Conservation (phyloP, 1,139 yeast genomes). For the Yamadazyma songkhlaensis region DNA sequence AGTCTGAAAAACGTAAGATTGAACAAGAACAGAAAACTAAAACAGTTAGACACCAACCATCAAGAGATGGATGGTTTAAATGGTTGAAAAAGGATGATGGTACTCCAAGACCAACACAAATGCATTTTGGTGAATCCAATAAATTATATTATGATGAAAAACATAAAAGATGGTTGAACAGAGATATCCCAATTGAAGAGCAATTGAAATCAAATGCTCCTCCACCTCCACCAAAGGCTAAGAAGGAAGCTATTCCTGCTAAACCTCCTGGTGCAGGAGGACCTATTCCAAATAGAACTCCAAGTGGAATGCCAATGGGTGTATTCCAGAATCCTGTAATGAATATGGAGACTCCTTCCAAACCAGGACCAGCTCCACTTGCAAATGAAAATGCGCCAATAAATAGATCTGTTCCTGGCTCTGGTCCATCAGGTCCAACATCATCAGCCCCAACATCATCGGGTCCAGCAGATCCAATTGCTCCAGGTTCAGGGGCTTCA, state of each 20-base stretch:
- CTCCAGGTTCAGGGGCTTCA: too few species aligned
- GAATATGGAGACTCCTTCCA: not conserved
- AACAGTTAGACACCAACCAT: constrained; percentile 5
- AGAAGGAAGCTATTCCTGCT: constrained; percentile 33
- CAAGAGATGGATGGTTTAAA: constrained; percentile 46
- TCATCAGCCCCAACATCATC: constrained; percentile 1
- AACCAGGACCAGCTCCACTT: not conserved
- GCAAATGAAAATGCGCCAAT: not conserved
- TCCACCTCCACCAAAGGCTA: constrained; percentile 68
- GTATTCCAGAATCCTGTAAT: not conserved
- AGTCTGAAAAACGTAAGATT: constrained; percentile 14
- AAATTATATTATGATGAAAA: constrained; percentile 79
- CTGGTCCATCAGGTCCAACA: constrained; percentile 2
- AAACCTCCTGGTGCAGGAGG: constrained; percentile 13
- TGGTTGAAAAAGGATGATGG: constrained; percentile 52
- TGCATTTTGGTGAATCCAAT: constrained; percentile 81
- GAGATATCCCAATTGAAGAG: constrained; percentile 67
- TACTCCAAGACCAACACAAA: constrained; percentile 73
- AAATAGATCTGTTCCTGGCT: not conserved
- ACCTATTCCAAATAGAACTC: constrained; percentile 10
- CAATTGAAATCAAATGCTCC: constrained; percentile 59
- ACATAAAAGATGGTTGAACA: constrained; percentile 83
- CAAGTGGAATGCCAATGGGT: constrained; percentile 6
- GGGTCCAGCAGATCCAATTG: too few species aligned
- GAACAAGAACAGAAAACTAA: constrained; percentile 8